Conservation (phyloP, 345 rosid species). For the Draba incana region DNA sequence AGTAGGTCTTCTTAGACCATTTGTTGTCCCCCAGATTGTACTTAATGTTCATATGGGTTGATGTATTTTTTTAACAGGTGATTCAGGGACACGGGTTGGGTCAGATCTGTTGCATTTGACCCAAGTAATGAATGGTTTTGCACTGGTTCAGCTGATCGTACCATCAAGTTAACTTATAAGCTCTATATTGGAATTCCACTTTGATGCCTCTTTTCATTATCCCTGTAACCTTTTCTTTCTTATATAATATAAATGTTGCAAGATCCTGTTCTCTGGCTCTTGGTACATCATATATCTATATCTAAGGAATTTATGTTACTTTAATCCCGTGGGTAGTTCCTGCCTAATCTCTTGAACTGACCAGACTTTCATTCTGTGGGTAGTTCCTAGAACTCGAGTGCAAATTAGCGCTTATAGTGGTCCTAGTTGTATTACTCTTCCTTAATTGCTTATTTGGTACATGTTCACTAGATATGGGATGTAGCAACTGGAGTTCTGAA, state of each 20-base stretch:
- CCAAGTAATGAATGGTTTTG: conserved; percentile 94
- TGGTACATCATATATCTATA: conserved; percentile 3
- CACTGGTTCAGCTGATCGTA: conserved; percentile 94
- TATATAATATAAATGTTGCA: background rate
- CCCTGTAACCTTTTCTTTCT: conserved; percentile 5
- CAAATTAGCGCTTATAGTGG: conserved; percentile 15
- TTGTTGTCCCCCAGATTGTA: conserved; percentile 4
- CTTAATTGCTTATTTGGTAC: conserved; percentile 20
- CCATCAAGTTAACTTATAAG: conserved; percentile 65
- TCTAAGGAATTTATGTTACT: background rate
- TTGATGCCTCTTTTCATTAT: background rate
- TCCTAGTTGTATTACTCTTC: background rate
- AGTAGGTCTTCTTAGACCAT: conserved; percentile 8
- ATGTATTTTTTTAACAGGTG: conserved; percentile 26
- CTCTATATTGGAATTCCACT: background rate
- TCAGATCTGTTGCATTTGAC: conserved; percentile 90
- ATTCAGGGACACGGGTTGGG: conserved; percentile 98
- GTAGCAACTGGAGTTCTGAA: conserved; percentile 82
- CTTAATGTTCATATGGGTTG: conserved; percentile 15
- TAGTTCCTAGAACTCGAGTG: background rate
- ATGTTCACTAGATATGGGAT: conserved; percentile 79
- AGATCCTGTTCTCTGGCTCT: background rate
- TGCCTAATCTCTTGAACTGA: too few species aligned
- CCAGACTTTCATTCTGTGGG: background rate
- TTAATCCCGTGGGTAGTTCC: background rate